Evolutionary conservation across 129 eudicot species (phyloP).

Genomic region (Chrysanthemum seticuspe): DNA sequence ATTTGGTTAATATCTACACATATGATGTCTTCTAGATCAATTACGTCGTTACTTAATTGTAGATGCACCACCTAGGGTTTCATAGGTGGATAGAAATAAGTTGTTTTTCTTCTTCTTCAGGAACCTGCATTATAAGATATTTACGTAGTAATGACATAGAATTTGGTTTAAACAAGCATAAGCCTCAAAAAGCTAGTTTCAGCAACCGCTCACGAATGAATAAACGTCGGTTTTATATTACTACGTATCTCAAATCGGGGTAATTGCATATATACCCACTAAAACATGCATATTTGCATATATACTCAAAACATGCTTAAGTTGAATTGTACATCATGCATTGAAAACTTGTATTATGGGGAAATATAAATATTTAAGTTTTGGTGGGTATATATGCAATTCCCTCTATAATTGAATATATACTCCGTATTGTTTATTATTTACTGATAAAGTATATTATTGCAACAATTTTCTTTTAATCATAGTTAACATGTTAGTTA

Average conservation of each 20-base stretch:
- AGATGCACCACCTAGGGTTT: slow-evolving; percentile 37
- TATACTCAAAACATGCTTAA: too few species aligned
- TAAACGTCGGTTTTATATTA: not conserved
- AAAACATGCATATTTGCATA: too few species aligned
- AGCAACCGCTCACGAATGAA: not conserved
- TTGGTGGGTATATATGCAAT: too few species aligned
- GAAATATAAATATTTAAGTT: too few species aligned
- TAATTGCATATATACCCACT: too few species aligned
- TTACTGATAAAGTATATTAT: not conserved
- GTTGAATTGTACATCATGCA: too few species aligned
- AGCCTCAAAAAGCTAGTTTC: not conserved
- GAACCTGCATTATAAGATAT: slow-evolving; percentile 37
- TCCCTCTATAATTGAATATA: too few species aligned
- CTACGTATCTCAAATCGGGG: not conserved
- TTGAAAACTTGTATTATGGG: too few species aligned
- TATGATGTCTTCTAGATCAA: slow-evolving; percentile 14
- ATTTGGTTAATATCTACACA: slow-evolving; percentile 5
- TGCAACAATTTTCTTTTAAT: not conserved
- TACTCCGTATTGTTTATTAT: not conserved
- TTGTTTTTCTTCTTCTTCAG: slow-evolving; percentile 51
- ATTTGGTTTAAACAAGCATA: not conserved
- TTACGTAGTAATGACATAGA: not conserved
- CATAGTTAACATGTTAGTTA: not conserved
- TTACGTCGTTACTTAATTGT: slow-evolving; percentile 20
- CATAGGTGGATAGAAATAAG: slow-evolving; percentile 47